Evolutionary conservation across 1,284 basidiomycete genomes (phyloP).

Genomic region (Pseudozyma thailandica): DNA sequence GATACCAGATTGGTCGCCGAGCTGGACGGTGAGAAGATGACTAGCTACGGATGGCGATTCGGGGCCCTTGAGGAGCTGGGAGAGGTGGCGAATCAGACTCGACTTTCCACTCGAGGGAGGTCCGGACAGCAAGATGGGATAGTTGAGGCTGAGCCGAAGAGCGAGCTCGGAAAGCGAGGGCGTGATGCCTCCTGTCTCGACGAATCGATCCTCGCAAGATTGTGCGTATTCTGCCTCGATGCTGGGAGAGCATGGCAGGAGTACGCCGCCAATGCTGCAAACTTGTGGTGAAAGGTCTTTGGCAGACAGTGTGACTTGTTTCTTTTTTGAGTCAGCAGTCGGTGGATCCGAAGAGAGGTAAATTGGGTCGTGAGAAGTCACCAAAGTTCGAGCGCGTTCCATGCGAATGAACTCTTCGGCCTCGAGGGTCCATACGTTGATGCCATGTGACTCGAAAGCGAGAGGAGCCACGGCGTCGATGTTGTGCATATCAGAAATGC

Average conservation of each 20-base stretch:
- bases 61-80: constrained; percentile 32
- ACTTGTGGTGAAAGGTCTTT: constrained; percentile 22
- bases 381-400: constrained; percentile 3
- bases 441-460: constrained; percentile 18
- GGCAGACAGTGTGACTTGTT: constrained; percentile 1
- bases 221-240: neutral
- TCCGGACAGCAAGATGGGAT: constrained; percentile 86
- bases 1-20: constrained; percentile 73
- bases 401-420: constrained; percentile 35
- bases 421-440: constrained; percentile 53
- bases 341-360: constrained; percentile 14
- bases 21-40: constrained; percentile 84
- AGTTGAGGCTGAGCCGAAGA: constrained; percentile 75
- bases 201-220: constrained; percentile 56
- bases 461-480: constrained; percentile 26
- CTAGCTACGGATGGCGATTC: constrained; percentile 12
- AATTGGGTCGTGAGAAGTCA: constrained; percentile 2
- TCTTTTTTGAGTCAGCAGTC: neutral
- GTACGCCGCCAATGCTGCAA: constrained; percentile 51
- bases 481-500: constrained; percentile 6
- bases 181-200: constrained; percentile 77
- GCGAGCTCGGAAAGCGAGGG: constrained; percentile 76
- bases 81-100: constrained; percentile 80
- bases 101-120: constrained; percentile 91
- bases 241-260: constrained; percentile 31